Evolutionary conservation across 306 rosid species (phyloP).

Genomic region (Datisca glomerata): DNA sequence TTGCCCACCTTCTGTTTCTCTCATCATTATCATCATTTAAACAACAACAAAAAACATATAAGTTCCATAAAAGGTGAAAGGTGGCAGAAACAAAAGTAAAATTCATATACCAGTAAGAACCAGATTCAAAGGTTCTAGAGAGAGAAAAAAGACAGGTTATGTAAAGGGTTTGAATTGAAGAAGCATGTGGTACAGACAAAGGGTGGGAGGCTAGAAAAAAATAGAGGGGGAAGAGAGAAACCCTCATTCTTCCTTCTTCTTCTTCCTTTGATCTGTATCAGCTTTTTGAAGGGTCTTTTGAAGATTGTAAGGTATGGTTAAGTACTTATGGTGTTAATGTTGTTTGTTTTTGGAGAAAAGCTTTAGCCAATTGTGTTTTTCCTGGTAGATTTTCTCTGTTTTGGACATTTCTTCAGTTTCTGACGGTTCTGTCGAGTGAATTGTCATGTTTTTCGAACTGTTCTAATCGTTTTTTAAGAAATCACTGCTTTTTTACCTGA

Average conservation of each 20-base stretch:
- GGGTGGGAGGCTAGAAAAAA: constrained; percentile 21
- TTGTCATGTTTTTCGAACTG: too few species aligned
- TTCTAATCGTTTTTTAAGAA: too few species aligned
- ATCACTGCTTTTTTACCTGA: too few species aligned
- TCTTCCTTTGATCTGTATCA: not conserved
- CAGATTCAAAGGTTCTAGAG: constrained; percentile 32
- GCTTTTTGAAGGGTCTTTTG: not conserved
- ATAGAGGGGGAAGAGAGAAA: not conserved
- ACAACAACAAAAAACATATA: constrained; percentile 29
- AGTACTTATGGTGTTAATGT: too few species aligned
- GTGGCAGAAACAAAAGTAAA: constrained; percentile 33
- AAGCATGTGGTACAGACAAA: constrained; percentile 29
- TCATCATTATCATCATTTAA: constrained; percentile 36
- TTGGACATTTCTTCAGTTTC: too few species aligned
- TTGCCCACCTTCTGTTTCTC: constrained; percentile 22
- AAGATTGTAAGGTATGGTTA: not conserved
- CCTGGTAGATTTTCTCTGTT: too few species aligned
- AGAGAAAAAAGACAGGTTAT: constrained; percentile 5
- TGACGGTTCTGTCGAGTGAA: too few species aligned
- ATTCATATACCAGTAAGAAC: constrained; percentile 29
- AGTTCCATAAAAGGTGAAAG: constrained; percentile 59
- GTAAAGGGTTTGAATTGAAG: constrained; percentile 5
- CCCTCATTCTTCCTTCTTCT: constrained; percentile 2
- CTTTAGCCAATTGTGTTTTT: too few species aligned
- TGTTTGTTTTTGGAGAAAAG: too few species aligned